phyloP scores from a whole-genome alignment of 306 rosid genomes.

The Sesbania bispinosa region DNA sequence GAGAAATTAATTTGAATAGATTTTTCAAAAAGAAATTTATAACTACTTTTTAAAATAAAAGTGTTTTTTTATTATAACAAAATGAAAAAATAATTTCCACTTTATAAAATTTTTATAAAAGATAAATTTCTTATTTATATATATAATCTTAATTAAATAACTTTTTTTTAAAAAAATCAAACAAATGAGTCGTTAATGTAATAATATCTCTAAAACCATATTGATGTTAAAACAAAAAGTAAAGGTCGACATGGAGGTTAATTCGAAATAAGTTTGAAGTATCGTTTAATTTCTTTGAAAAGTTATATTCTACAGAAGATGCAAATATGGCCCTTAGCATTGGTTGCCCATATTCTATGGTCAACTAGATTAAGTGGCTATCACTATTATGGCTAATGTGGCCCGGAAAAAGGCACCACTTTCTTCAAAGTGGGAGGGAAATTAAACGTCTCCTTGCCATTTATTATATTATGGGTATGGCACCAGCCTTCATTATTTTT shows the following conservation, averaged over 20 bases:
- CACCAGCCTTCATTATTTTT: neutral
- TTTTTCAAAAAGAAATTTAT: no score
- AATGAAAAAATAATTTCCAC: no score
- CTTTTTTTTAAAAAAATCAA: no score
- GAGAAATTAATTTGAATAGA: no score
- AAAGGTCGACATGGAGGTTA: neutral
- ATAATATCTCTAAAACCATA: no score
- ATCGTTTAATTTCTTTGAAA: neutral
- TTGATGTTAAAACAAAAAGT: no score
- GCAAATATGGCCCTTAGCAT: neutral
- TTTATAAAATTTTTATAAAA: no score
- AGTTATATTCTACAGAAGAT: neutral
- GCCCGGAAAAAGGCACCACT: neutral
- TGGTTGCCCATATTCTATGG: neutral
- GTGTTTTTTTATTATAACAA: no score
- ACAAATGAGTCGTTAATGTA: no score
- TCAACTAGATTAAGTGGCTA: conserved; percentile 9
- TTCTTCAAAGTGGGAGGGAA: conserved; percentile 11
- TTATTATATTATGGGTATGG: neutral
- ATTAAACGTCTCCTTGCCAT: neutral
- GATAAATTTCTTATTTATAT: no score
- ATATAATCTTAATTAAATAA: no score
- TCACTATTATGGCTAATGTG: conserved; percentile 1
- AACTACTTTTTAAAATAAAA: no score
- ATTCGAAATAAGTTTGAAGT: neutral